These are phyloP conservation scores for Ogataea corticis DNA, from an alignment of 805 yeast species.

Conservation along the genomic window DNA sequence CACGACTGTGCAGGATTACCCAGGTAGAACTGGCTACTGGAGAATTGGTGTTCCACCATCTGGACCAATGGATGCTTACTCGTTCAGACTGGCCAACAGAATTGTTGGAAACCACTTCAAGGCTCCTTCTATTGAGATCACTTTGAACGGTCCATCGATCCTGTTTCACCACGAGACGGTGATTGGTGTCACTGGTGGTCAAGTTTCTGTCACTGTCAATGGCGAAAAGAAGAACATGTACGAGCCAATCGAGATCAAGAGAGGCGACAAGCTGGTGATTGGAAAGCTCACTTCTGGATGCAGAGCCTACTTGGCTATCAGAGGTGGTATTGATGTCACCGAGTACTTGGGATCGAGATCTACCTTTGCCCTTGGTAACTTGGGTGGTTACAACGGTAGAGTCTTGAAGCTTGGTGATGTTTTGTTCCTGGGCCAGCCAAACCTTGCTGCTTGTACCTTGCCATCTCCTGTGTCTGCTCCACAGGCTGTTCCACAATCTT, in stretches of 20 bases:
- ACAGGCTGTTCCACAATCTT: conserved; percentile 49
- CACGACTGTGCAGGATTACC: conserved; percentile 95
- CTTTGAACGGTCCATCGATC: conserved; percentile 83
- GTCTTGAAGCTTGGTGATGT: conserved; percentile 91
- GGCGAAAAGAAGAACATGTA: conserved; percentile 59
- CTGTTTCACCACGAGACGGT: conserved; percentile 79
- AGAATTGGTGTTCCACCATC: conserved; percentile 97
- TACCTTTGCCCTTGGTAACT: conserved; percentile 87
- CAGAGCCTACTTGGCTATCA: conserved; percentile 83
- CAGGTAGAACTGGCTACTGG: conserved; percentile 87
- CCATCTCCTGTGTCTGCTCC: conserved; percentile 77
- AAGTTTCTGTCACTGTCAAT: conserved; percentile 64
- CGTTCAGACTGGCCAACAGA: conserved; percentile 86
- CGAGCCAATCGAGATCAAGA: conserved; percentile 66
- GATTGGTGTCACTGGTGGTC: conserved; percentile 88
- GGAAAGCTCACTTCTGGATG: conserved; percentile 86
- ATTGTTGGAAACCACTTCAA: conserved; percentile 82
- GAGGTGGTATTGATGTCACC: conserved; percentile 93
- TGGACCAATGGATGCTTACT: conserved; percentile 95
- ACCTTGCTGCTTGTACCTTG: conserved; percentile 61
- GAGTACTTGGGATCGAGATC: conserved; percentile 95
- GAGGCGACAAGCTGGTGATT: conserved; percentile 76
- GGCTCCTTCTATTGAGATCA: conserved; percentile 90
- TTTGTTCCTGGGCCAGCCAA: conserved; percentile 79
- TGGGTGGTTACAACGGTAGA: conserved; percentile 96